Conservation (phyloP, 495 filamentous ascomycete genomes). For the Halenospora varia region DNA sequence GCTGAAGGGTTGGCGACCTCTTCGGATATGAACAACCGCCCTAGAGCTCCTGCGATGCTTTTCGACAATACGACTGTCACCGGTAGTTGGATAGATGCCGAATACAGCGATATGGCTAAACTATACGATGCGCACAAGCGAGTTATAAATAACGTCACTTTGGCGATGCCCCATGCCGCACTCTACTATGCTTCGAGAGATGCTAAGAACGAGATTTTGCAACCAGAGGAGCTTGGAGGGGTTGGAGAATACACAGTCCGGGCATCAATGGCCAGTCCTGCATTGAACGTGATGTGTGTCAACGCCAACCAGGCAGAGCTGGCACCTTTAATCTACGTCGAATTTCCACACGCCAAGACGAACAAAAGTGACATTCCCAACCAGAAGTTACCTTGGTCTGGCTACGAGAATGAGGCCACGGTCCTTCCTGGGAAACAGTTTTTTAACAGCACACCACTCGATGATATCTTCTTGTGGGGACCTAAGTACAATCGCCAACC, state of each 20-base stretch:
- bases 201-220: slow-evolving; percentile 55
- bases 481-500: slow-evolving; percentile 42
- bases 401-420: slow-evolving; percentile 28
- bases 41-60: slow-evolving; percentile 49
- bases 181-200: slow-evolving; percentile 58
- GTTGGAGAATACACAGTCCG: slow-evolving; percentile 61
- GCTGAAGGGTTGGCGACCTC: slow-evolving; percentile 33
- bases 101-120: slow-evolving; percentile 39
- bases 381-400: slow-evolving; percentile 20
- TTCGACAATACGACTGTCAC: slow-evolving; percentile 62
- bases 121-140: slow-evolving; percentile 42
- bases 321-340: slow-evolving; percentile 54
- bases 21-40: slow-evolving; percentile 38
- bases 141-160: slow-evolving; percentile 66
- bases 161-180: slow-evolving; percentile 69
- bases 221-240: slow-evolving; percentile 59
- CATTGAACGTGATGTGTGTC: slow-evolving; percentile 66
- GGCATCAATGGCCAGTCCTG: slow-evolving; percentile 61
- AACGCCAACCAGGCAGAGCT: slow-evolving; percentile 56
- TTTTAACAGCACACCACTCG: slow-evolving; percentile 57
- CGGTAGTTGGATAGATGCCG: slow-evolving; percentile 54
- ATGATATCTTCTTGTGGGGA: slow-evolving; percentile 66
- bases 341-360: slow-evolving; percentile 43
- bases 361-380: slow-evolving; percentile 20
- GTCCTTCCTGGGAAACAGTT: slow-evolving; percentile 28